Conservation (phyloP, 2,329 filamentous ascomycete genomes). For the Thyridium curvatum region DNA sequence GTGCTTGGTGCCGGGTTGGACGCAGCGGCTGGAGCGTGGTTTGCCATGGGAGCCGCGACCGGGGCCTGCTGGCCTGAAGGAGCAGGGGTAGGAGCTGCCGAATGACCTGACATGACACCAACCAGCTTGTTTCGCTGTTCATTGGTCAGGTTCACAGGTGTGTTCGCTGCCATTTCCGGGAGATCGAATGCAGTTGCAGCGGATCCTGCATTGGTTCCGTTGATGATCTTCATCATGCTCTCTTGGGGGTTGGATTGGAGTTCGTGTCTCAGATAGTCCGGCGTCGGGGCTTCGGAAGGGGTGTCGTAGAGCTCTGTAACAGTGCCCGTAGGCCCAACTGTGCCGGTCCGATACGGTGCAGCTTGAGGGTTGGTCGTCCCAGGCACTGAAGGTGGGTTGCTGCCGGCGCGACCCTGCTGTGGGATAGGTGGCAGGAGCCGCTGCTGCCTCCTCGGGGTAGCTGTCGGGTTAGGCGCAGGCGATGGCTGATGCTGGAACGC, state of each 20-base stretch:
- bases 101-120: constrained; percentile 49
- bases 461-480: constrained; percentile 23
- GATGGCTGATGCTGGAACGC: constrained; percentile 36
- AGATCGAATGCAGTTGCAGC: constrained; percentile 39
- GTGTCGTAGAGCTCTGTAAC: constrained; percentile 57
- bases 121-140: constrained; percentile 55
- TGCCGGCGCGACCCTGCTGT: constrained; percentile 18
- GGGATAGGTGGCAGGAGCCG: constrained; percentile 51
- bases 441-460: constrained; percentile 43
- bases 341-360: constrained; percentile 23
- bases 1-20: constrained; percentile 10
- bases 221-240: constrained; percentile 60
- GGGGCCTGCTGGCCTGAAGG: constrained; percentile 10
- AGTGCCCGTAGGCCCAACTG: constrained; percentile 37
- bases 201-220: constrained; percentile 51
- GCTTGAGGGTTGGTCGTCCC: constrained; percentile 18
- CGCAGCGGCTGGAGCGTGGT: constrained; percentile 7
- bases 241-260: constrained; percentile 52
- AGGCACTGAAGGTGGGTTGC: constrained; percentile 20
- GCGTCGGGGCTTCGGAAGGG: constrained; percentile 34
- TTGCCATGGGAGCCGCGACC: too few relatives aligned
- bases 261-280: constrained; percentile 45
- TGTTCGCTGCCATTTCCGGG: constrained; percentile 50
- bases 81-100: constrained; percentile 11
- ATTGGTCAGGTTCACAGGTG: constrained; percentile 45